Evolutionary conservation across 371 early-diverging fungal genomes (phyloP).

Genomic region (Saksenaea vasiformis): DNA sequence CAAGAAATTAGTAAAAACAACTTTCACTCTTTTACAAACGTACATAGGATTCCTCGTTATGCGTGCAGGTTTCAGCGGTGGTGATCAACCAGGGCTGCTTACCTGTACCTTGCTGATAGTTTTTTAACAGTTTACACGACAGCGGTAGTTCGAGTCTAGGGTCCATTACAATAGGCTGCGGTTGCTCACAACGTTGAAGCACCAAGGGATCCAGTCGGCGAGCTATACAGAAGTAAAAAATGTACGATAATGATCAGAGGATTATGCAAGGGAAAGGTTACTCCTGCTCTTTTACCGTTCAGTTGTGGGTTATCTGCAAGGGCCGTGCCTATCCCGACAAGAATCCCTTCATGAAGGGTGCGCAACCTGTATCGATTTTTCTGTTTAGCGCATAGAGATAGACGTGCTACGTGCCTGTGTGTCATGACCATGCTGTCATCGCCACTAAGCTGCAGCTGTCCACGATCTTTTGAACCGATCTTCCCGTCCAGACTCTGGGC

Average conservation of each 20-base stretch:
- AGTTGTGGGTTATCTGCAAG: conserved; percentile 85
- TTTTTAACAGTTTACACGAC: conserved; percentile 32
- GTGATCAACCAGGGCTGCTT: conserved; percentile 41
- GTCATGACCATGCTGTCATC: conserved; percentile 80
- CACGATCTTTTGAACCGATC: conserved; percentile 63
- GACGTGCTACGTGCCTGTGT: conserved; percentile 51
- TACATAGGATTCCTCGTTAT: not conserved
- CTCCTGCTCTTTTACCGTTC: conserved; percentile 46
- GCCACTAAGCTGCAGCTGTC: conserved; percentile 72
- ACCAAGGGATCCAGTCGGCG: conserved; percentile 22
- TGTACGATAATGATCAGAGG: not conserved
- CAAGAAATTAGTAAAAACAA: conserved; percentile 10
- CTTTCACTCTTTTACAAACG: conserved; percentile 7
- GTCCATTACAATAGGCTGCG: conserved; percentile 89
- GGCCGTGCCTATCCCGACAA: conserved; percentile 90
- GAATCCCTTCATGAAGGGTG: conserved; percentile 76
- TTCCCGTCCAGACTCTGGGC: conserved; percentile 93
- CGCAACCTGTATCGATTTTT: conserved; percentile 58
- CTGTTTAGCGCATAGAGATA: not conserved
- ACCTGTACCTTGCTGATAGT: conserved; percentile 22
- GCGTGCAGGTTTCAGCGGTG: not conserved
- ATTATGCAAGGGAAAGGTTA: not conserved
- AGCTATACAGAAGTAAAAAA: conserved; percentile 10
- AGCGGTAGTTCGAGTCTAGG: conserved; percentile 41
- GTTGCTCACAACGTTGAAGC: conserved; percentile 40